A percentile compares a stretch with the other conserved stretches of the same genome.
These are phyloP conservation scores for Aspergillus steynii DNA, from an alignment of 495 filamentous ascomycete genomes.

Conservation along the genomic window DNA sequence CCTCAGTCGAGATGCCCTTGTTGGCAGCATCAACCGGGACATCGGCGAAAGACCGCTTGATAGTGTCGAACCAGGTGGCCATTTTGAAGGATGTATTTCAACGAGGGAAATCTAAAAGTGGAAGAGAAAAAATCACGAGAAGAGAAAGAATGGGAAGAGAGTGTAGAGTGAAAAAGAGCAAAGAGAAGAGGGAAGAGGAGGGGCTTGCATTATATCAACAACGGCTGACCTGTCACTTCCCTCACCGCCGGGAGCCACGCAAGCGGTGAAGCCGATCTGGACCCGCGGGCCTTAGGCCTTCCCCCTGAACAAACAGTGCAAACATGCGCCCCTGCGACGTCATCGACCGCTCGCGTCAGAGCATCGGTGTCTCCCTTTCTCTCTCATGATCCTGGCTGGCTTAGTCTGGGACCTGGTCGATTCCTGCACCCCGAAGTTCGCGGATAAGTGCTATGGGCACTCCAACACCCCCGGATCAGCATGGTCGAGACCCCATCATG, in stretches of 20 bases:
- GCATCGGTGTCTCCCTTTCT: conserved; percentile 8
- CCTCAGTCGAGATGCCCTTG: conserved; percentile 73
- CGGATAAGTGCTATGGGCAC: conserved; percentile 34
- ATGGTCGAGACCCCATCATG: conserved; percentile 14
- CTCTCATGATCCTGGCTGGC: conserved; percentile 9
- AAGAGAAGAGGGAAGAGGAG: conserved; percentile 8
- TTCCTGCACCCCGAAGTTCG: neutral
- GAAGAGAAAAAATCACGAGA: conserved; percentile 13
- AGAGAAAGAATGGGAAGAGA: conserved; percentile 12
- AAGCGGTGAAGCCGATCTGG: conserved; percentile 26
- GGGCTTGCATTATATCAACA: conserved; percentile 15
- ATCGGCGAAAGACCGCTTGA: conserved; percentile 78
- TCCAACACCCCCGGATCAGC: conserved; percentile 18
- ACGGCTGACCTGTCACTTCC: conserved; percentile 15
- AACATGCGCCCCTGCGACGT: conserved; percentile 29
- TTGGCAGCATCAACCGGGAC: conserved; percentile 73
- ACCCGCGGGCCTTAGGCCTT: neutral
- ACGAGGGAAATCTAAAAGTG: conserved; percentile 28
- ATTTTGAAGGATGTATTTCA: neutral
- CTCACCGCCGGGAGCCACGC: conserved; percentile 31
- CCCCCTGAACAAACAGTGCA: conserved; percentile 17
- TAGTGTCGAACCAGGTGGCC: conserved; percentile 75
- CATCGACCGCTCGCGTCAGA: conserved; percentile 24
- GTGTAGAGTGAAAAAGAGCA: conserved; percentile 12
- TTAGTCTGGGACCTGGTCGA: neutral